Evolutionary conservation across 805 yeast genomes (phyloP).

Genomic region (Lachancea nothofagi): DNA sequence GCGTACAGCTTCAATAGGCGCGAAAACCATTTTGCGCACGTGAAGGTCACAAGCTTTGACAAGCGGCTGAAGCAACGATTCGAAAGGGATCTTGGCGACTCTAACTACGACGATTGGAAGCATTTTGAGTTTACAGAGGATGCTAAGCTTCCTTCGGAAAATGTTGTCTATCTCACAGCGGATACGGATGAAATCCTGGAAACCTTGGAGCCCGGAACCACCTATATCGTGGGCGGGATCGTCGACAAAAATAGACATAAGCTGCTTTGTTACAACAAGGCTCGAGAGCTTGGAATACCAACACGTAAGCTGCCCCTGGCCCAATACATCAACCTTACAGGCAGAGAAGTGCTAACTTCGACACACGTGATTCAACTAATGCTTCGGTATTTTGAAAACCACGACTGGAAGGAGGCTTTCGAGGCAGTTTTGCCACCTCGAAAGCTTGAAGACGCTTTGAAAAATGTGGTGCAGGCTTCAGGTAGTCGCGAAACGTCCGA

Average conservation of each 20-base stretch:
- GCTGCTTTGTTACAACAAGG: slow-evolving; percentile 73
- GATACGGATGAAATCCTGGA: slow-evolving; percentile 72
- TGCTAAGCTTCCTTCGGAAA: slow-evolving; percentile 33
- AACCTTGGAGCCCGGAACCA: slow-evolving; percentile 58
- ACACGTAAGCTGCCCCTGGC: slow-evolving; percentile 84
- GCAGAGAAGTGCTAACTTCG: slow-evolving; percentile 86
- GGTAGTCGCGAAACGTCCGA: not conserved
- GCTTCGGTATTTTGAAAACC: slow-evolving; percentile 69
- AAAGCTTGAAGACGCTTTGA: slow-evolving; percentile 40
- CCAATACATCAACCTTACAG: slow-evolving; percentile 73
- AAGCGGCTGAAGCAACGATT: slow-evolving; percentile 63
- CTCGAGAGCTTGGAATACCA: slow-evolving; percentile 59
- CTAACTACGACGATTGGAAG: slow-evolving; percentile 62
- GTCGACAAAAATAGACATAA: slow-evolving; percentile 93
- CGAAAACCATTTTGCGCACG: slow-evolving; percentile 49
- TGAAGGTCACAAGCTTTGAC: slow-evolving; percentile 60
- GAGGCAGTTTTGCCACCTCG: slow-evolving; percentile 83
- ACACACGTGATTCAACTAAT: slow-evolving; percentile 90
- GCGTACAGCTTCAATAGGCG: slow-evolving; percentile 74
- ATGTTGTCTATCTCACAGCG: slow-evolving; percentile 70
- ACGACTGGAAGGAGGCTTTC: slow-evolving; percentile 83
- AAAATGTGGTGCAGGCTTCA: slow-evolving; percentile 7
- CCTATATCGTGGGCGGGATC: slow-evolving; percentile 90
- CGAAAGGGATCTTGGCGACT: slow-evolving; percentile 49
- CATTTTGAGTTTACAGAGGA: slow-evolving; percentile 49